Conservation (phyloP, 148 eudicot species). For the Agrostemma githago region DNA sequence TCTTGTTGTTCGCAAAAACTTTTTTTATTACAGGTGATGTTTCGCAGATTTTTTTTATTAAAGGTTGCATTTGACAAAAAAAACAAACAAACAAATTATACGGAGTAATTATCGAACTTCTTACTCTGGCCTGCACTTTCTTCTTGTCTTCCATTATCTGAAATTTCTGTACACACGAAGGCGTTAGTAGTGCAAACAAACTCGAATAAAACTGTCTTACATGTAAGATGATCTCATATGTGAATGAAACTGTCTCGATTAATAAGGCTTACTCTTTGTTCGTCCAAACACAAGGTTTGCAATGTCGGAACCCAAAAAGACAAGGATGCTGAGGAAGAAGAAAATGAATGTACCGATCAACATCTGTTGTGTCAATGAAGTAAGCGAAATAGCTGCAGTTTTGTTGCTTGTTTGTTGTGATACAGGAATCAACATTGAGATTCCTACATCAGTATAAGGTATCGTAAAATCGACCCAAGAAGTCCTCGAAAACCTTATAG, state of each 20-base stretch:
- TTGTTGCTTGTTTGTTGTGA: neutral
- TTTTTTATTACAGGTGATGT: too few relatives aligned
- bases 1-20: too few relatives aligned
- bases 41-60: too few relatives aligned
- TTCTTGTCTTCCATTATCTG: neutral
- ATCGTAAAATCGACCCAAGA: slow-evolving; percentile 21
- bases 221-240: neutral
- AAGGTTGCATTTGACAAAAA: too few relatives aligned
- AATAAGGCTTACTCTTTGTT: neutral
- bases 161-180: neutral
- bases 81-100: too few relatives aligned
- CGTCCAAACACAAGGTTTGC: neutral
- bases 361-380: neutral
- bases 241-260: neutral
- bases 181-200: neutral
- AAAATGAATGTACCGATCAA: neutral
- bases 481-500: slow-evolving; percentile 15
- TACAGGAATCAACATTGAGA: slow-evolving; percentile 25
- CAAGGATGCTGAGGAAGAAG: slow-evolving; percentile 10
- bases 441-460: slow-evolving; percentile 19
- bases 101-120: neutral
- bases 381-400: neutral
- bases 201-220: neutral
- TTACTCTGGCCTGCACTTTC: neutral
- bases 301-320: neutral